Evolutionary conservation across 1,284 basidiomycete species (phyloP), one percentile per base, ranked within the genome.

Genomic region (Ganoderma multipileum): DNA sequence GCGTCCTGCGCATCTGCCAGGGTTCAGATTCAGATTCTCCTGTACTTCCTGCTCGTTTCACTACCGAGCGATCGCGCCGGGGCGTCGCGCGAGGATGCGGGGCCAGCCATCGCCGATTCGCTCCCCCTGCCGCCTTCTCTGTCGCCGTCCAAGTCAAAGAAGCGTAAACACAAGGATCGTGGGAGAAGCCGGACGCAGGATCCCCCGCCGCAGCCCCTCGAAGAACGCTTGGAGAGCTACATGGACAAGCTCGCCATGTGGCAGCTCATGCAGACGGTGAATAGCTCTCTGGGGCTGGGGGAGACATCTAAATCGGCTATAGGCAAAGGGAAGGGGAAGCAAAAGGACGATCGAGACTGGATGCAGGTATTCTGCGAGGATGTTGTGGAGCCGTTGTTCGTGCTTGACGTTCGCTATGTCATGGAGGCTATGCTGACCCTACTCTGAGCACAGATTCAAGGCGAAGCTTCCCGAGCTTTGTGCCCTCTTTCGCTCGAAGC

Each of bases 241-340:
- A 91, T 92, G 89, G 92, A 94, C 79, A 91, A 89, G 74, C 79
- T 94, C 5, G 90, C 89, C 5, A 88, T 86, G 79, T 92, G 92
- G 91, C 92, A 93, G 73, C 84, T 93, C 14, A 80, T 89, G 71
- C 79, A 76, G 14, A 78, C 80, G 18, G 75, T 86, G 65, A 77
- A 70, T 47, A 75, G 70, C 66, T 58, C 69, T 28, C 64, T 70
- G 5, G 72, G 71, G 33, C 72, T 66, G 18, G 72, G 68, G 16
- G 66, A 63, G 12, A 54, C 67, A 26, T n/a, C 68, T 18, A 61
- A 66, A 59, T 72, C 68, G 14, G 74, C 72, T 18, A 57, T 66
- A 36, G 66, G 61, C 26, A 74, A 75, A 52, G 71, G 69, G 7
- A 75, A 74, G 50, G 68, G 66, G 36, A 72, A 71, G 66, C 61